A percentile compares a stretch with the other conserved stretches of the same genome.
Conservation (phyloP, 805 yeast genomes). For the Metschnikowia continentalis region DNA sequence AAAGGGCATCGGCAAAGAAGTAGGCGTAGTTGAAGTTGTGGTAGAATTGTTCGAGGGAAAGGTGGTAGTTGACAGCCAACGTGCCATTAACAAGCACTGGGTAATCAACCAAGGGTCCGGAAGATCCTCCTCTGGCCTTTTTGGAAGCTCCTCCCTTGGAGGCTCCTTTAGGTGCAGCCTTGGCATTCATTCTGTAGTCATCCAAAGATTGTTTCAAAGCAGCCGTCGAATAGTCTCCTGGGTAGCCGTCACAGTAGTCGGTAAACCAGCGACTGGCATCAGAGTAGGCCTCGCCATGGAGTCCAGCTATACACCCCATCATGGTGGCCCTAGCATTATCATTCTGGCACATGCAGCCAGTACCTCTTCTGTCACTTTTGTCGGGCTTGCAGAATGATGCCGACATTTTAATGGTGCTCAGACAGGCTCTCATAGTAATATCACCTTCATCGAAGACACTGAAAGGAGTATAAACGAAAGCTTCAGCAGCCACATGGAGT, state of each 20-base stretch:
- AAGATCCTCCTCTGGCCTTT: not conserved
- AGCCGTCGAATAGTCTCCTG: not conserved
- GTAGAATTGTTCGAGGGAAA: slow-evolving; percentile 5
- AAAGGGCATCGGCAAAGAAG: slow-evolving; percentile 10
- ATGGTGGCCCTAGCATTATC: slow-evolving; percentile 6
- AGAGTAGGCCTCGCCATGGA: not conserved
- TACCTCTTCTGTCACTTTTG: not conserved
- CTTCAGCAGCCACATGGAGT: not conserved
- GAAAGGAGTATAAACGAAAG: slow-evolving; percentile 1
- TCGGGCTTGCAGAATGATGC: not conserved
- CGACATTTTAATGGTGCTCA: not conserved
- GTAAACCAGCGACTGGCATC: not conserved
- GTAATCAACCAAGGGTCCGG: slow-evolving; percentile 4
- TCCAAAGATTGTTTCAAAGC: not conserved
- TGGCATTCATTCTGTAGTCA: not conserved
- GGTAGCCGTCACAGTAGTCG: not conserved
- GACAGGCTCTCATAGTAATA: slow-evolving; percentile 1
- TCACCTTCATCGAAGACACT: slow-evolving; percentile 1
- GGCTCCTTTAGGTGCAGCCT: not conserved
- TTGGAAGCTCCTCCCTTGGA: not conserved
- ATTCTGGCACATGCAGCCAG: slow-evolving; percentile 4
- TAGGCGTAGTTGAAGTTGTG: slow-evolving; percentile 12
- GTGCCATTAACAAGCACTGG: slow-evolving; percentile 10
- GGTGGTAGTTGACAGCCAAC: slow-evolving; percentile 2
- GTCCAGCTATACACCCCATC: slow-evolving; percentile 5